Conservation (phyloP, 768 basidiomycete species). For the Lactarius deliciosus region DNA sequence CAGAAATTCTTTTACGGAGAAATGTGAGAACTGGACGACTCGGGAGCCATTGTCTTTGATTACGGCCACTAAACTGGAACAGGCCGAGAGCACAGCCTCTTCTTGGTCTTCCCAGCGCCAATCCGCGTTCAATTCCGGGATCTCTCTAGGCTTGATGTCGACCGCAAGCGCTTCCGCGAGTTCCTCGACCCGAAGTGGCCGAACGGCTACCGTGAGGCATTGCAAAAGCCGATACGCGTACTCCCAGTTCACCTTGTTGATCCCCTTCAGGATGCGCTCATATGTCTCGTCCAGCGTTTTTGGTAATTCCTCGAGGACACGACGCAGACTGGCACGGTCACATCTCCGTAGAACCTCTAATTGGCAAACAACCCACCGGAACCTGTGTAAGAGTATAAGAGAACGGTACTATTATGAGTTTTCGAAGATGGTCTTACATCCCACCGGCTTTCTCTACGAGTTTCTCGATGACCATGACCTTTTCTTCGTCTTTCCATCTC, state of each 20-base stretch:
- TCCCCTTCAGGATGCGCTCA: neutral
- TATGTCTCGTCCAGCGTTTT: constrained; percentile 8
- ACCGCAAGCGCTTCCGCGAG: neutral
- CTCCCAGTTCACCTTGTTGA: neutral
- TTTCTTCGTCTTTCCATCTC: neutral
- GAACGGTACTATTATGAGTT: neutral
- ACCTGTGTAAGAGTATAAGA: neutral
- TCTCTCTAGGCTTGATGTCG: neutral
- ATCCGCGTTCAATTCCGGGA: neutral
- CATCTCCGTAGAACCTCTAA: neutral
- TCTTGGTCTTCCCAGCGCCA: neutral
- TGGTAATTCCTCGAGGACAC: neutral
- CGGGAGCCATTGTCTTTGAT: neutral
- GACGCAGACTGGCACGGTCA: neutral
- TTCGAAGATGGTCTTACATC: neutral
- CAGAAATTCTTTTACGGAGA: neutral
- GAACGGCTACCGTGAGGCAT: neutral
- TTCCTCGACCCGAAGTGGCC: constrained; percentile 7
- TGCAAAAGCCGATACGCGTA: neutral
- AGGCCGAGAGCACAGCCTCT: neutral
- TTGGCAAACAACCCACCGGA: constrained; percentile 6
- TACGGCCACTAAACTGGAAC: neutral
- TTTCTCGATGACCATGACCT: neutral
- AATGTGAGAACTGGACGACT: neutral
- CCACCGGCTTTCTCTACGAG: constrained; percentile 1